Percentiles rank a stretch among this genome's conserved stretches.
Evolutionary conservation across 176 grass and related monocot genomes (phyloP).

Genomic region (barley (Hordeum vulgare)): MorexV3_pseudomolecules_assembly NC_058522.1:14628697-14629196

Average conservation of each 20-base stretch:
- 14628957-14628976: background rate
- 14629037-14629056: background rate
- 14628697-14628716: background rate
- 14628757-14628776: background rate
- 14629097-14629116: background rate
- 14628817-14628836: background rate
- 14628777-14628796: background rate
- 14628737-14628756: background rate
- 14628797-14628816: background rate
- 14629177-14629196: background rate
- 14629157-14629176: conserved; percentile 39
- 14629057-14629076: background rate
- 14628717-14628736: background rate
- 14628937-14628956: background rate
- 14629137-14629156: conserved; percentile 27
- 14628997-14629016: background rate
- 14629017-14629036: background rate
- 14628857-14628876: background rate
- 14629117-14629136: background rate
- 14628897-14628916: background rate
- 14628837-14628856: background rate
- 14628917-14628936: background rate
- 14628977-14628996: background rate
- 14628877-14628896: background rate
- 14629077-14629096: background rate